A percentile compares a stretch with the other conserved stretches of the same genome.
phyloP scores from a whole-genome alignment of 2,329 filamentous ascomycete genomes.

The Blastomyces gilchristii region DNA sequence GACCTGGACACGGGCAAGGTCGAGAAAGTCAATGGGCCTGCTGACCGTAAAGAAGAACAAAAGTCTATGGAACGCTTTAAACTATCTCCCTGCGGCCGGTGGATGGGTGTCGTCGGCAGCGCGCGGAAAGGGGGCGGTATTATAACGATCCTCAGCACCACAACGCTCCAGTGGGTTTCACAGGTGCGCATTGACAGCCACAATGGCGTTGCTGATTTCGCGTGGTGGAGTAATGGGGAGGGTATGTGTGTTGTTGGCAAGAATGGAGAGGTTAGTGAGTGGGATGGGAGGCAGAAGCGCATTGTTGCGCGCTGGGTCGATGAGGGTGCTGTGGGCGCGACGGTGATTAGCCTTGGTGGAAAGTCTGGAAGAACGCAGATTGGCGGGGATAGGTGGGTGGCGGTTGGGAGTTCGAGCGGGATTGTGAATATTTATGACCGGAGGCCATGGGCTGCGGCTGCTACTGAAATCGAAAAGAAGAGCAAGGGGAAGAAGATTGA shows the following conservation, averaged over 20 bases:
- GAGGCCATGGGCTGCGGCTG: constrained; percentile 45
- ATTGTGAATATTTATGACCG: constrained; percentile 93
- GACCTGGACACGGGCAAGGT: constrained; percentile 71
- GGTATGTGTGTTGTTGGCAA: constrained; percentile 75
- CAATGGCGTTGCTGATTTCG: constrained; percentile 79
- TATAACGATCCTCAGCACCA: constrained; percentile 72
- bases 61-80: constrained; percentile 85
- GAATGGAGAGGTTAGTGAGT: constrained; percentile 85
- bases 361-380: constrained; percentile 30
- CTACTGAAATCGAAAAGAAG: constrained; percentile 25
- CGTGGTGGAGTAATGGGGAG: constrained; percentile 79
- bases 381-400: constrained; percentile 80
- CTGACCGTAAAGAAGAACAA: constrained; percentile 63
- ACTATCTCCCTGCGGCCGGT: constrained; percentile 72
- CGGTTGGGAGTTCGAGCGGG: constrained; percentile 73
- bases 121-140: constrained; percentile 76
- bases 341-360: constrained; percentile 65
- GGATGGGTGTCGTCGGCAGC: constrained; percentile 73
- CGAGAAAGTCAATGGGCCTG: constrained; percentile 68
- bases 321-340: constrained; percentile 78
- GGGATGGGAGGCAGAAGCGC: constrained; percentile 56
- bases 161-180: constrained; percentile 76
- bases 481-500: constrained; percentile 17
- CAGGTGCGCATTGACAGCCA: constrained; percentile 71
- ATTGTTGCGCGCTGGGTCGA: constrained; percentile 80